Evolutionary conservation across 495 filamentous ascomycete genomes (phyloP).

Genomic region (Trypethelium eluteriae): DNA sequence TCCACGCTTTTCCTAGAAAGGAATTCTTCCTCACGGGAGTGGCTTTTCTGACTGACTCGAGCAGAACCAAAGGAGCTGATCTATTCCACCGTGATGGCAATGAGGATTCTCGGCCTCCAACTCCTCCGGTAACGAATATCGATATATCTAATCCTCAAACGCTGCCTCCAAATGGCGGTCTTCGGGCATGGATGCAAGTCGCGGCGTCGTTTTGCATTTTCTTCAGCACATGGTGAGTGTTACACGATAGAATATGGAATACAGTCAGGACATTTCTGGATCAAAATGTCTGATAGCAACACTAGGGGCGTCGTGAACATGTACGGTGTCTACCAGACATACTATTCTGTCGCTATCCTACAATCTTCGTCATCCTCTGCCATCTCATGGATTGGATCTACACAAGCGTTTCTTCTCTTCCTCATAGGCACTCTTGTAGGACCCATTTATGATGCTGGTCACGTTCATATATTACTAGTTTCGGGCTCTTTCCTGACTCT

Average conservation of each 20-base stretch:
- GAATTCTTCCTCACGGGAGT: too few species aligned
- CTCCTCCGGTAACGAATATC: too few species aligned
- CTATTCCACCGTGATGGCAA: too few species aligned
- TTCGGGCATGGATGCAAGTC: constrained; percentile 60
- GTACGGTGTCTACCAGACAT: constrained; percentile 28
- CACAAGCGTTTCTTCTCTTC: constrained; percentile 29
- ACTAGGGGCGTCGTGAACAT: constrained; percentile 22
- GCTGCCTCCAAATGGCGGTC: constrained; percentile 48
- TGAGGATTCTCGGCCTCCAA: too few species aligned
- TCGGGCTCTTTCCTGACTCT: constrained; percentile 30
- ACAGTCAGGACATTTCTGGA: too few species aligned
- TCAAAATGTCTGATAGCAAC: constrained; percentile 30
- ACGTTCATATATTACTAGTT: constrained; percentile 19
- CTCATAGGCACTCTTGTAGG: constrained; percentile 43
- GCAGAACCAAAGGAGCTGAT: too few species aligned
- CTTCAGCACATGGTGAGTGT: constrained; percentile 55
- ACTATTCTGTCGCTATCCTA: constrained; percentile 24
- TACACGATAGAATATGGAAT: not conserved
- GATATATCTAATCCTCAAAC: not conserved
- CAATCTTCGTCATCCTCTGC: not conserved
- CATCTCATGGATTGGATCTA: constrained; percentile 30
- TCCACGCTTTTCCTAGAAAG: too few species aligned
- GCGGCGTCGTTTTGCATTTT: constrained; percentile 55
- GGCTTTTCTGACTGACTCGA: too few species aligned
- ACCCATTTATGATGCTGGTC: constrained; percentile 27